These are phyloP conservation scores for Seiridium cupressi DNA, from an alignment of 2,329 filamentous ascomycete genomes.

Conservation along the genomic window DNA sequence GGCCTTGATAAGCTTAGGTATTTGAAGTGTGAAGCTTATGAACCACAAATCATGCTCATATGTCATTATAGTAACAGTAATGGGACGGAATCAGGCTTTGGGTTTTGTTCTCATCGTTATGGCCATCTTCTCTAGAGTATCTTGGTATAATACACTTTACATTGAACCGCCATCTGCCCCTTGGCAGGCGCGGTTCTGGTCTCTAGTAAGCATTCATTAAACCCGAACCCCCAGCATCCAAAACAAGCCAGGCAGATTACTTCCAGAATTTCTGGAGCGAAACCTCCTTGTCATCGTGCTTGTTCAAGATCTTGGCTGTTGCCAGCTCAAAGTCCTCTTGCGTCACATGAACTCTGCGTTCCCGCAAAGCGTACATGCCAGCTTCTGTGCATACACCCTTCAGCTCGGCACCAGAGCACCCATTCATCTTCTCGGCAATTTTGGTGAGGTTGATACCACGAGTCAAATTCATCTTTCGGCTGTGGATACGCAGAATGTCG, in stretches of 20 bases:
- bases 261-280: slow-evolving; percentile 87
- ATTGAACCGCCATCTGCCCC: background rate
- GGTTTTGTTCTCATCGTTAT: too few relatives aligned
- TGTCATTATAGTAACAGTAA: too few relatives aligned
- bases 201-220: slow-evolving; percentile 1
- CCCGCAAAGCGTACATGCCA: slow-evolving; percentile 95
- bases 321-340: slow-evolving; percentile 99
- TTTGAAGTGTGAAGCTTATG: too few relatives aligned
- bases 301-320: slow-evolving; percentile 98
- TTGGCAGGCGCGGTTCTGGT: background rate
- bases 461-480: slow-evolving; percentile 96
- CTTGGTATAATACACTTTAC: background rate
- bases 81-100: too few relatives aligned
- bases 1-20: too few relatives aligned
- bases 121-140: background rate
- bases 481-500: slow-evolving; percentile 97
- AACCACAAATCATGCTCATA: too few relatives aligned
- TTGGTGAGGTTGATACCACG: slow-evolving; percentile 96
- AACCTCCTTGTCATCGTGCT: slow-evolving; percentile 98
- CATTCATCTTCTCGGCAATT: slow-evolving; percentile 99
- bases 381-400: slow-evolving; percentile 99
- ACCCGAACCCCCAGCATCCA: slow-evolving; percentile 4
- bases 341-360: slow-evolving; percentile 94
- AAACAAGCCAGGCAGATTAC: slow-evolving; percentile 36
- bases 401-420: slow-evolving; percentile 93